phyloP scores from a whole-genome alignment of 768 basidiomycete genomes.

The Suillus variegatus region DNA sequence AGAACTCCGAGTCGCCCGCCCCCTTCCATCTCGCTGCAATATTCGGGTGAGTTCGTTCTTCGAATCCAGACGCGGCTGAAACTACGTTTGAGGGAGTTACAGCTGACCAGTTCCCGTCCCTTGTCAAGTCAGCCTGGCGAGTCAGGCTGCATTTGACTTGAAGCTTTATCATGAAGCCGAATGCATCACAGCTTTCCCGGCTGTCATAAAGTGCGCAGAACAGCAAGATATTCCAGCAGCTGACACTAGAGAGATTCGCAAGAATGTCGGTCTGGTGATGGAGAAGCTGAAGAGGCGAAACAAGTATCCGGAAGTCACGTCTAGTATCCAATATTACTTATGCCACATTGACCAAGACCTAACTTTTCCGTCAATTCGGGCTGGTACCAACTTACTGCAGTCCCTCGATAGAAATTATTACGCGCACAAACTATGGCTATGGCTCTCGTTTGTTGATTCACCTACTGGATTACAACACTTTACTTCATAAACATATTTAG shows the following conservation, averaged over 20 bases:
- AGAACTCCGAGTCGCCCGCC: background rate
- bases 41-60: background rate
- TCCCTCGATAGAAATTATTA: background rate
- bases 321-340: background rate
- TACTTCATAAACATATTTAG: background rate
- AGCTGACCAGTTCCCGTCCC: background rate
- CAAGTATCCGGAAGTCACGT: background rate
- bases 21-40: background rate
- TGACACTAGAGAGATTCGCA: background rate
- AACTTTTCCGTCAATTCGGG: background rate
- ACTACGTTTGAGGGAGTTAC: background rate
- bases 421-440: background rate
- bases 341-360: background rate
- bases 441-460: background rate
- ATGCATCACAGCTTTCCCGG: background rate
- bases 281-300: slow-evolving; percentile 4
- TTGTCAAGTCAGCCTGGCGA: slow-evolving; percentile 1
- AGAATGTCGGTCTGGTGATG: background rate
- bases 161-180: background rate
- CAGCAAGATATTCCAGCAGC: too few species aligned
- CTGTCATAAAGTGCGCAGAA: background rate
- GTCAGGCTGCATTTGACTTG: background rate
- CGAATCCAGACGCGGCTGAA: background rate
- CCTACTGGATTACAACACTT: background rate
- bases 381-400: background rate